Conservation (phyloP, 768 basidiomycete species). For the Sistotremastrum niveocremeum region DNA sequence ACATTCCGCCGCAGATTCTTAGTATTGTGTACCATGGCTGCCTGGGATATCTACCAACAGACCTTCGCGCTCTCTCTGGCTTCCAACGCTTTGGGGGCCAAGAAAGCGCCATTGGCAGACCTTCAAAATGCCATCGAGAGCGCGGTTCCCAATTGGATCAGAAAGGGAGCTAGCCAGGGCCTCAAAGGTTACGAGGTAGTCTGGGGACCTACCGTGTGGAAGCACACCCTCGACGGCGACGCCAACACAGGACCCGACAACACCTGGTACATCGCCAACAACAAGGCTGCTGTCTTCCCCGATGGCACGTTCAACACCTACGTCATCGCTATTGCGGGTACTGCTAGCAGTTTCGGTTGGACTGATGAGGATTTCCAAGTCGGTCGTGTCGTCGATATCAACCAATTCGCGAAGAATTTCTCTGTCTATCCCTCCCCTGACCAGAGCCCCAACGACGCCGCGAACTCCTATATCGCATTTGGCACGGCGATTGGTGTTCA, state of each 20-base stretch:
- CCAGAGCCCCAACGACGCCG: neutral
- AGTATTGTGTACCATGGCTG: neutral
- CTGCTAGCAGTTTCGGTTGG: neutral
- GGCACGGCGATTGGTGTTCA: neutral
- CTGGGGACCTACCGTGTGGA: conserved; percentile 3
- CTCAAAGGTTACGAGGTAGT: neutral
- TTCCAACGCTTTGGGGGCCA: neutral
- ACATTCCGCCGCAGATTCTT: no score
- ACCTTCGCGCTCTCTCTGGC: neutral
- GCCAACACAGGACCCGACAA: conserved; percentile 2
- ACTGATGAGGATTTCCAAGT: conserved; percentile 1
- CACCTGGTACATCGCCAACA: conserved; percentile 2
- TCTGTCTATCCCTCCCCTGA: neutral
- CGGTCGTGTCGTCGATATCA: neutral
- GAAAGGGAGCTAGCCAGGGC: no score
- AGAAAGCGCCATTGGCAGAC: neutral
- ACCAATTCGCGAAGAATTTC: neutral
- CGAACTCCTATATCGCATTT: conserved; percentile 1
- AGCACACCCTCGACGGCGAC: neutral
- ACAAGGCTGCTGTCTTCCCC: neutral
- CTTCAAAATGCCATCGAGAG: neutral
- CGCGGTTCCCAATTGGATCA: neutral
- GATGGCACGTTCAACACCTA: conserved; percentile 1
- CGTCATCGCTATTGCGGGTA: conserved; percentile 4
- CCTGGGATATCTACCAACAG: conserved; percentile 2